These are phyloP conservation scores for Smittium culicis DNA, from an alignment of 371 early-diverging fungal species.

Conservation along the genomic window DNA sequence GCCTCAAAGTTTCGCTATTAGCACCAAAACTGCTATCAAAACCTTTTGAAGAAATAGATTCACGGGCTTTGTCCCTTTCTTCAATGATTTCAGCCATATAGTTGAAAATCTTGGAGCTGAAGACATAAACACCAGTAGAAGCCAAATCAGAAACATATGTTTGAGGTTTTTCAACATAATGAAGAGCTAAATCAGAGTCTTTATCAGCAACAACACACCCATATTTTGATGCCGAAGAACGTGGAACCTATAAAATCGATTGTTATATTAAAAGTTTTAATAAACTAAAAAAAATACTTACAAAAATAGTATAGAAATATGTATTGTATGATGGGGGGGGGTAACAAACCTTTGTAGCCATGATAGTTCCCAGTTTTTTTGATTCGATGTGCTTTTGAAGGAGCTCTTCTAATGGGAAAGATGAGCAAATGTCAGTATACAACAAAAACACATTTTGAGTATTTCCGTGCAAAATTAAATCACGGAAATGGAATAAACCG, in stretches of 20 bases:
- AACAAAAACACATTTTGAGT: constrained; percentile 87
- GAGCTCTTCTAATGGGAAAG: constrained; percentile 82
- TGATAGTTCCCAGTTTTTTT: constrained; percentile 67
- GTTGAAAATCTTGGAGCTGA: constrained; percentile 67
- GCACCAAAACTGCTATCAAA: constrained; percentile 32
- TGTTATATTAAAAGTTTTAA: not conserved
- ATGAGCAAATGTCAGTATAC: constrained; percentile 87
- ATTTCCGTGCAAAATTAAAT: constrained; percentile 78
- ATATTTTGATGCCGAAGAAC: constrained; percentile 63
- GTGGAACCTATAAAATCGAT: constrained; percentile 19
- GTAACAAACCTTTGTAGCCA: constrained; percentile 55
- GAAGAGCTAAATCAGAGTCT: constrained; percentile 70
- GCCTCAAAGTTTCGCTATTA: constrained; percentile 55
- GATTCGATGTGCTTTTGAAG: constrained; percentile 61
- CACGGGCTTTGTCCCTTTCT: constrained; percentile 35
- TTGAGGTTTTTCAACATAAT: constrained; percentile 96
- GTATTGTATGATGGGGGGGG: not conserved
- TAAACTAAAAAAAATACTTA: too few species aligned
- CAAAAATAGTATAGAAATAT: not conserved
- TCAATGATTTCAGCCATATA: constrained; percentile 68
- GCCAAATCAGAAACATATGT: constrained; percentile 84
- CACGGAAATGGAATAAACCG: constrained; percentile 93
- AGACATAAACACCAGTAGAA: constrained; percentile 86
- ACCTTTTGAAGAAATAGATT: constrained; percentile 37
- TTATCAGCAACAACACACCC: constrained; percentile 84